Evolutionary conservation across 1,139 yeast species (phyloP).

Genomic region (Geotrichum aggregatum): DNA sequence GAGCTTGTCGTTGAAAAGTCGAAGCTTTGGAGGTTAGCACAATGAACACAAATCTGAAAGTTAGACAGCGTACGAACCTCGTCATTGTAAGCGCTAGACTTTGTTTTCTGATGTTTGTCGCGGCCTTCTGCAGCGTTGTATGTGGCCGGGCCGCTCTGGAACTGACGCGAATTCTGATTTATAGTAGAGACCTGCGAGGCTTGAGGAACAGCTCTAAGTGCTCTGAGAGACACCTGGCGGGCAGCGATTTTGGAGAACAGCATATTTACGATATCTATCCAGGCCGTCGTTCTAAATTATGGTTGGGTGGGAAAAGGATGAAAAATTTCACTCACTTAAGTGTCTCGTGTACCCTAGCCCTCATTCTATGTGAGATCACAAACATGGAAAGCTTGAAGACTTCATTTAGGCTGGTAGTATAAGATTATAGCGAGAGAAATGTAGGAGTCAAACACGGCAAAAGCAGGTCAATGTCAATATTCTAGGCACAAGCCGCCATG

Average conservation of each 20-base stretch:
- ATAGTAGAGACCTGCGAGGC: slow-evolving; percentile 14
- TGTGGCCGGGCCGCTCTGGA: slow-evolving; percentile 12
- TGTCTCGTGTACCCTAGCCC: slow-evolving; percentile 6
- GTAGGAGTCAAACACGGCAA: too few relatives aligned
- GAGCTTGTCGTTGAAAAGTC: slow-evolving; percentile 19
- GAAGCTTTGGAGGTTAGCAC: slow-evolving; percentile 6
- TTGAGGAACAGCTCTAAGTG: slow-evolving; percentile 21
- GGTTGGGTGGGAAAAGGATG: neutral
- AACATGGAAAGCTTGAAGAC: neutral
- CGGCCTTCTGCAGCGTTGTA: slow-evolving; percentile 2
- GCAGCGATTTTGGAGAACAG: slow-evolving; percentile 21
- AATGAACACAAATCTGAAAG: neutral
- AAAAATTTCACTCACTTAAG: neutral
- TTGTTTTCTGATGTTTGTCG: slow-evolving; percentile 9
- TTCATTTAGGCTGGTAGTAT: too few relatives aligned
- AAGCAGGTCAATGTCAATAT: too few relatives aligned
- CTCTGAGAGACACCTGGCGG: slow-evolving; percentile 23
- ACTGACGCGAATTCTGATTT: slow-evolving; percentile 18
- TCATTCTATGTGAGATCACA: neutral
- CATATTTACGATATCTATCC: slow-evolving; percentile 6
- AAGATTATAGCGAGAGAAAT: too few relatives aligned
- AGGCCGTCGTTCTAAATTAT: neutral
- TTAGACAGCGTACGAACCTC: neutral
- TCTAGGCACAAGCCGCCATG: too few relatives aligned
- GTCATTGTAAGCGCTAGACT: slow-evolving; percentile 14